Conservation (phyloP, 2,329 filamentous ascomycete genomes). For the Juglanconis sp. region DNA sequence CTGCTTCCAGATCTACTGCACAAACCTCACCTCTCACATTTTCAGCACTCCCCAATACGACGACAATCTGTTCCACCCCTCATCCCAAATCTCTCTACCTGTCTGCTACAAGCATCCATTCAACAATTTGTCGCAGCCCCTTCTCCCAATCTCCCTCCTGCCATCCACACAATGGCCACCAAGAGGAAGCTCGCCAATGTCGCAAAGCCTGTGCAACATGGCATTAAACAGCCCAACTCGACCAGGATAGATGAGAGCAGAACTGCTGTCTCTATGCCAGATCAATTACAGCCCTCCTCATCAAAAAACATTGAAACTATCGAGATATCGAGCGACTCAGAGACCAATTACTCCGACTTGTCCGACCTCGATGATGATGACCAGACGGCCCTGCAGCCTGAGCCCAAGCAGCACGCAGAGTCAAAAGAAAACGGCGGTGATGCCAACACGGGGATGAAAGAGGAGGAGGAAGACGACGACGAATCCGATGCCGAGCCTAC, state of each 20-base stretch:
- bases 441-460: constrained; percentile 21
- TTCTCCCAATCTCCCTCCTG: background rate
- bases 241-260: constrained; percentile 56
- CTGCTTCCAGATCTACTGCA: background rate
- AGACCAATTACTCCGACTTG: constrained; percentile 43
- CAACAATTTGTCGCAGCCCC: background rate
- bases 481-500: constrained; percentile 57
- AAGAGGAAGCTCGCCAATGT: constrained; percentile 61
- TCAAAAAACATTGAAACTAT: constrained; percentile 41
- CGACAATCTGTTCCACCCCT: background rate
- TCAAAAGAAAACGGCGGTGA: constrained; percentile 2
- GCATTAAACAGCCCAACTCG: constrained; percentile 49
- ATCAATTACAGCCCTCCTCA: constrained; percentile 26
- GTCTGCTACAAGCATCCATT: background rate
- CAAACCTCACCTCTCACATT: background rate
- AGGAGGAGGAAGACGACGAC: constrained; percentile 37
- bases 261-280: constrained; percentile 45
- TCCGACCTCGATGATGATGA: constrained; percentile 34
- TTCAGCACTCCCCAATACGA: background rate
- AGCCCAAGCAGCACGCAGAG: constrained; percentile 17
- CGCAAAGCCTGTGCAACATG: constrained; percentile 52
- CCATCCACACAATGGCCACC: constrained; percentile 46
- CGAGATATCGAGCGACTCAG: constrained; percentile 56
- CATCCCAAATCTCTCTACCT: background rate
- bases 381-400: constrained; percentile 27